These are phyloP conservation scores for Hirsutella rhossiliensis DNA, from an alignment of 2,329 filamentous ascomycete genomes.

Conservation along the genomic window DNA sequence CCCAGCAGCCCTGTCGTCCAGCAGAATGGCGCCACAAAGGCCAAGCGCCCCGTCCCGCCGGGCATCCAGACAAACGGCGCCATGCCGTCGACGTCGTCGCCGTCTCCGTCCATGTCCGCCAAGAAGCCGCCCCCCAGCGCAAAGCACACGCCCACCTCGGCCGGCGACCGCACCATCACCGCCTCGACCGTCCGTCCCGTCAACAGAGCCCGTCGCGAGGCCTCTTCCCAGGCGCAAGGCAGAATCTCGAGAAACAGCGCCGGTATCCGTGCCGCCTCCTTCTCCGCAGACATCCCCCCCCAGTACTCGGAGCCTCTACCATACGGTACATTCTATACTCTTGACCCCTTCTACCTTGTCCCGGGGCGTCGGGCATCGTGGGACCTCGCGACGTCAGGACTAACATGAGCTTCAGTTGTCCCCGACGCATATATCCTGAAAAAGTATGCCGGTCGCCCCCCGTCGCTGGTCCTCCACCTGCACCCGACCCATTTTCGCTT, in stretches of 20 bases:
- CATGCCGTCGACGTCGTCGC: conserved; percentile 44
- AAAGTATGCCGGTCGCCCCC: conserved; percentile 62
- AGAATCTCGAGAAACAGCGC: conserved; percentile 39
- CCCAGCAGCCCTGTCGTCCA: conserved; percentile 37
- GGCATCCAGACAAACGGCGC: conserved; percentile 55
- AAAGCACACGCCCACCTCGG: conserved; percentile 24
- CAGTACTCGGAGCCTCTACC: conserved; percentile 34
- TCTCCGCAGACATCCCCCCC: conserved; percentile 28
- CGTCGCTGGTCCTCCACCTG: conserved; percentile 78
- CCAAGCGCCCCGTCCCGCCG: conserved; percentile 55
- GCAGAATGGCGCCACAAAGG: conserved; percentile 39
- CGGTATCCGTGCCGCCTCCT: conserved; percentile 35
- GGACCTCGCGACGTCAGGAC: not conserved
- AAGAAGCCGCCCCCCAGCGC: conserved; percentile 39
- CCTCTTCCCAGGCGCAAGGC: conserved; percentile 28
- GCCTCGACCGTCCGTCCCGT: conserved; percentile 33
- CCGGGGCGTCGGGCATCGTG: not conserved
- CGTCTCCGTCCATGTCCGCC: conserved; percentile 43
- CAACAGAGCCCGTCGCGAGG: conserved; percentile 49
- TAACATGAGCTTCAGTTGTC: conserved; percentile 40
- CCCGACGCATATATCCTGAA: conserved; percentile 69
- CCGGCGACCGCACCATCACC: conserved; percentile 23
- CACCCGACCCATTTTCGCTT: conserved; percentile 81
- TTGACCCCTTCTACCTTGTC: not conserved
- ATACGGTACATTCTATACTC: conserved; percentile 28